Base-by-base conservation (phyloP, 108 stramenopile species). In the Cyclotella baltica region DNA sequence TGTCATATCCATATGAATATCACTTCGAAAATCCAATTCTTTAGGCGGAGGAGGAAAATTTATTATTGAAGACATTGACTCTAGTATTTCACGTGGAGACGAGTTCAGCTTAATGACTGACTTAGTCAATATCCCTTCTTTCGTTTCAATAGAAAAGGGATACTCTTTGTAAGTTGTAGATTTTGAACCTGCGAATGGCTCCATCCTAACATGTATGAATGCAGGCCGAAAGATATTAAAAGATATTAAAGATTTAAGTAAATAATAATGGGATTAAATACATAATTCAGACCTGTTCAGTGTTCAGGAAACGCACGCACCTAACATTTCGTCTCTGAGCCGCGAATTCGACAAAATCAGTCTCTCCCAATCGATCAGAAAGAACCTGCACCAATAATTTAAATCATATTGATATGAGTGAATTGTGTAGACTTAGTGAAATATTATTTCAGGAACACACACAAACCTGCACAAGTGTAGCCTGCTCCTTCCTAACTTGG, bases 311-410 rank as follows among this genome's bases (percentile, higher is more conserved):
- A 16, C 4, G 2, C 55, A 56, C 55, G 2, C 55, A 56, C 55
- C 55, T 56, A 5, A 25, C 25, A 10, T 23, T 35, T 22, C 34
- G 67, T 36, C 8, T 28, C 34, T 37, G 63, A 5, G 62, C 30
- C 18, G 20, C 73, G 64, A 85, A 89, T n/a, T 76, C 78, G 19
- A 72, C 53, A 72, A 95, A 89, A 76, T 92, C 93, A 18, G 67
- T 40, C 51, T 80, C 63, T 43, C 22, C 73, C 70, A 88, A 34
- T 50, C 90, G 83, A 62, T 89, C 80, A 8, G 77, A 48, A n/a
- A 94, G 52, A 1, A 86, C 87, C 73, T 92, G 87, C 19, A 95
- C 81, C 2, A 93, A 74, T n/a, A n/a, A n/a, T n/a, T n/a, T n/a
- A n/a, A n/a, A n/a, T n/a, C n/a, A n/a, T n/a, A n/a, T n/a, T n/a